Evolutionary conservation across 768 basidiomycete genomes (phyloP).

Genomic region (Dendrothele bispora): DNA sequence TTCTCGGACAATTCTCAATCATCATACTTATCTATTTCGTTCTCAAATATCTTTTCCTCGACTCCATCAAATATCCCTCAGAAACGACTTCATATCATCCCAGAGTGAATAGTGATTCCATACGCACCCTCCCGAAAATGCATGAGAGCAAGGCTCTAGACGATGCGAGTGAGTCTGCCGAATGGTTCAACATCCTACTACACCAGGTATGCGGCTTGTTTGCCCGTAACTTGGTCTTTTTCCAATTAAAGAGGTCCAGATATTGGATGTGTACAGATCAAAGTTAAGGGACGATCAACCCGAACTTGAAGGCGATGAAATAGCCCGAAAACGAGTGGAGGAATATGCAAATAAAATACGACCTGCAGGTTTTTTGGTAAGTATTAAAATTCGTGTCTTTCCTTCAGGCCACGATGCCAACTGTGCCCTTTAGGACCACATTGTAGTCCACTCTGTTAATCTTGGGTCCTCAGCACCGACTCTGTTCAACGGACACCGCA

Average conservation of each 20-base stretch:
- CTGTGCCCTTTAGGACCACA: conserved; percentile 62
- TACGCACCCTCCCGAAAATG: conserved; percentile 36
- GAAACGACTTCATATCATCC: conserved; percentile 62
- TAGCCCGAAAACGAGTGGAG: conserved; percentile 78
- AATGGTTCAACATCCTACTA: conserved; percentile 89
- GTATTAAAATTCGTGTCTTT: conserved; percentile 19
- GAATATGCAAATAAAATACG: conserved; percentile 77
- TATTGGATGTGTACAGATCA: conserved; percentile 71
- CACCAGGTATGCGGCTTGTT: conserved; percentile 54
- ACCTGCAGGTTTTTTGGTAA: conserved; percentile 66
- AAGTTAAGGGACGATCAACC: conserved; percentile 71
- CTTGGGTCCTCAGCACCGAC: conserved; percentile 81
- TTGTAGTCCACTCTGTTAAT: conserved; percentile 82
- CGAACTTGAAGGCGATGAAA: conserved; percentile 79
- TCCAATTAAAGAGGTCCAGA: conserved; percentile 33
- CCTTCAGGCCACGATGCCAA: too few species aligned
- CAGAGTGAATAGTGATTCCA: conserved; percentile 47
- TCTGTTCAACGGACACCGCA: conserved; percentile 67
- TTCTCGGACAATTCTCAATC: conserved; percentile 91
- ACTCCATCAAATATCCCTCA: conserved; percentile 61
- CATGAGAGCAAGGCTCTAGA: conserved; percentile 20
- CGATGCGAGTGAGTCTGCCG: conserved; percentile 64
- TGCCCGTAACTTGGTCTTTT: neutral
- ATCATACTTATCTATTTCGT: conserved; percentile 73
- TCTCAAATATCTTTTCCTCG: conserved; percentile 94